Conservation (phyloP, 1,284 basidiomycete species). For the Omphalotus olearius region DNA sequence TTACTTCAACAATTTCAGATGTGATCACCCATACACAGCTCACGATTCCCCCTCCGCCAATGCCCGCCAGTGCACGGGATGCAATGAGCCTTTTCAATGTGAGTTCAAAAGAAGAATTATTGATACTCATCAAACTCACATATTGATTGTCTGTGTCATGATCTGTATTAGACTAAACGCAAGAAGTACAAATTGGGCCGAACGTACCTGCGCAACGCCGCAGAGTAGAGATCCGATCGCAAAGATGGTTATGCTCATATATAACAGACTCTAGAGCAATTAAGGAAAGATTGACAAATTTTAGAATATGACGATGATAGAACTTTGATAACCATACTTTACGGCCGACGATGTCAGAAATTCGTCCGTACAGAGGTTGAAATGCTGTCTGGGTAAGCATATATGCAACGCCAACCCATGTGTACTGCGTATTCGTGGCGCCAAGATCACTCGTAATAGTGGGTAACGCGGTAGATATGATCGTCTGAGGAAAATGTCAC, state of each 20-base stretch:
- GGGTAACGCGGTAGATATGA: conserved; percentile 76
- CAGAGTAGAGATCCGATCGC: conserved; percentile 68
- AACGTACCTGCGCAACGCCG: conserved; percentile 58
- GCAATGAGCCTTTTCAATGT: conserved; percentile 37
- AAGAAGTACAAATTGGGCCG: conserved; percentile 15
- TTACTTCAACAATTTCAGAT: conserved; percentile 69
- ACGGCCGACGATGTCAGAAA: conserved; percentile 74
- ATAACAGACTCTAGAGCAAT: conserved; percentile 53
- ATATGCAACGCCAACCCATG: conserved; percentile 81
- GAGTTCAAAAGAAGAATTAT: background rate
- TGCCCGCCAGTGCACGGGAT: conserved; percentile 57
- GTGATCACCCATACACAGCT: conserved; percentile 80
- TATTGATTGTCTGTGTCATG: conserved; percentile 45
- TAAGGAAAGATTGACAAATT: background rate
- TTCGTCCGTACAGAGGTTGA: conserved; percentile 73
- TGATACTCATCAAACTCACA: conserved; percentile 26
- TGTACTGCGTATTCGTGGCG: conserved; percentile 66
- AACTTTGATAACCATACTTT: conserved; percentile 41
- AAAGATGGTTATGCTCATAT: conserved; percentile 66
- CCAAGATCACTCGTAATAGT: conserved; percentile 66
- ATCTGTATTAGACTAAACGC: background rate
- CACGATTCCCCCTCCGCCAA: conserved; percentile 79
- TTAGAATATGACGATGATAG: conserved; percentile 4
- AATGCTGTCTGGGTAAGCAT: conserved; percentile 79
- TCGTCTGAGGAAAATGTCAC: conserved; percentile 45